Conservation (phyloP, 2,329 filamentous ascomycete genomes). For the Shiraia sp. region DNA sequence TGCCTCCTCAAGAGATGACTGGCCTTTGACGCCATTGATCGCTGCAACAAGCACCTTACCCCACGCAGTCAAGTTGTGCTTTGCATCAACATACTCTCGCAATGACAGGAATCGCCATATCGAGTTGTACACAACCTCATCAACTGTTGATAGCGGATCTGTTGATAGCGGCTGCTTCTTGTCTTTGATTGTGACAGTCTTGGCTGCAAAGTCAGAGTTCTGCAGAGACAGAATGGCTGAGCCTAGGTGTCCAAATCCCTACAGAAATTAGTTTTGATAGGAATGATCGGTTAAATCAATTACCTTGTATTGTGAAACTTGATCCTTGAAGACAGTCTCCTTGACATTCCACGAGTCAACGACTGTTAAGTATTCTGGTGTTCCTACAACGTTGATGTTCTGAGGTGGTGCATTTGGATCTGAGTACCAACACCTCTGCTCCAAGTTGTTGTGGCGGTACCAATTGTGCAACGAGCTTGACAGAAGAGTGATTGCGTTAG, state of each 20-base stretch:
- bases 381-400: slow-evolving; percentile 63
- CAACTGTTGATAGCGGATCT: slow-evolving; percentile 60
- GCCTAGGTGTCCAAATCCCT: slow-evolving; percentile 51
- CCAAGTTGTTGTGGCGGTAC: slow-evolving; percentile 78
- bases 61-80: slow-evolving; percentile 81
- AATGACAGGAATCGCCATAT: slow-evolving; percentile 90
- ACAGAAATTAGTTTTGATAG: slow-evolving; percentile 9
- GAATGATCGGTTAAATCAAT: background rate
- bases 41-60: slow-evolving; percentile 74
- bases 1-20: slow-evolving; percentile 70
- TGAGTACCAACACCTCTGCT: slow-evolving; percentile 79
- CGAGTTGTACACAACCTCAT: slow-evolving; percentile 74
- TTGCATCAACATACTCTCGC: slow-evolving; percentile 78
- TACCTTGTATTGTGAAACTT: slow-evolving; percentile 32
- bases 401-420: slow-evolving; percentile 30
- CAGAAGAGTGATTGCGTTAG: slow-evolving; percentile 76
- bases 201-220: slow-evolving; percentile 69
- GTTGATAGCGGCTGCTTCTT: slow-evolving; percentile 6
- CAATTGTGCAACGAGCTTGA: slow-evolving; percentile 80
- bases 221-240: slow-evolving; percentile 62
- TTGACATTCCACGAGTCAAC: slow-evolving; percentile 74
- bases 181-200: slow-evolving; percentile 65
- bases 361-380: slow-evolving; percentile 57
- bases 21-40: slow-evolving; percentile 64
- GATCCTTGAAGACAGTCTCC: slow-evolving; percentile 57